Base-by-base conservation (phyloP, 805 yeast genomes). In the Pichia californica region DNA sequence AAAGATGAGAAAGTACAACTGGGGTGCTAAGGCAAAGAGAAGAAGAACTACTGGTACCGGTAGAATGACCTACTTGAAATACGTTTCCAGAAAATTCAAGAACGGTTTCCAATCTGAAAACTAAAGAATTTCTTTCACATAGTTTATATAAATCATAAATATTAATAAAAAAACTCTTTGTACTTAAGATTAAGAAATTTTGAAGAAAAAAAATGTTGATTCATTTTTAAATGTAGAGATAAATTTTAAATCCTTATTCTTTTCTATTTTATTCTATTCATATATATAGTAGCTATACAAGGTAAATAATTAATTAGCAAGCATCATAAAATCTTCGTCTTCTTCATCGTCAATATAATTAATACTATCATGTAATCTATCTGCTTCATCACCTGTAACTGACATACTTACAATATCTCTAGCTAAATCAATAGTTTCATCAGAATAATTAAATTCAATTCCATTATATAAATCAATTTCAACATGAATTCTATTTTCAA, bases 21-120 rank as follows among this genome's bases (percentile, higher is more conserved):
- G 99, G 99, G 96, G 94, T 73, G 75, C 76, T 61, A 93, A 93
- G 85, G 96, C 97, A 69, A 87, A 89, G 84, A 88, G 99, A 88
- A 88, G 99, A 87, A 84, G 85, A 74, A 93, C 99, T 62, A 89
- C 97, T 63, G 99, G 99, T 81, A 82, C 98, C 72, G 99, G 99
- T 77, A 94, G 99, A 79, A 87, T 88, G 94, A 79, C 89, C 73
- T 80, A 91, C 88, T 82, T 93, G 75, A 93, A 91, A 81, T 83
- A 81, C 75, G 95, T 93, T 64, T 76, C 93, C 62, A 89, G 98
- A 83, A 87, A 88, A 80, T 91, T 91, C 86, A 87, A 89, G 86
- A 91, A 91, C 83, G 95, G 88, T 71, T 93, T 93, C 96, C 96
- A 87, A 75, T 70, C 95, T 64, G 60, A 58, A 52, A 44, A 40